Evolutionary conservation across 208 protist genomes (phyloP), one percentile per base, ranked within the genome.

Genomic region (Lotmaria passim): DNA sequence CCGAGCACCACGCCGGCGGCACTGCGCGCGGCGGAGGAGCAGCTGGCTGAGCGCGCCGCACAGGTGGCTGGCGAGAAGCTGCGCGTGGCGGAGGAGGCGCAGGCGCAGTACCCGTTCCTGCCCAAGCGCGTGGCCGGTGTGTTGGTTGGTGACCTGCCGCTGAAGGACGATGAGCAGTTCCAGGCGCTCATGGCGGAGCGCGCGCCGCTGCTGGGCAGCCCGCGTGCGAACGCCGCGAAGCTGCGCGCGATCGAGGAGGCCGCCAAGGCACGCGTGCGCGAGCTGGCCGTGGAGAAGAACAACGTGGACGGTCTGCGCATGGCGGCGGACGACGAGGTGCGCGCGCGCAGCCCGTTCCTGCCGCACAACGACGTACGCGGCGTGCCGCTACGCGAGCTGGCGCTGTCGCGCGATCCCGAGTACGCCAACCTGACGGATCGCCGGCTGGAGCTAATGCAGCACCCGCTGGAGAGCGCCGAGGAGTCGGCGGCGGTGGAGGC

Each of bases 81-180:
- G 43, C 43, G 43, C 43, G 43, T 11, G n/a, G 53, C 67, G 0
- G 69, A 82, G 43, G 72, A 81, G 53, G 72, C 53, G 63, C 59
- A 80, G 64, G 58, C 50, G 70, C 50, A 77, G 62, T 83, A 83
- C 66, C 83, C 83, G 34, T 89, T 85, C 72, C 78, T 89, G 43
- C 36, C 59, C n/a, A 47, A 55, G 52, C 75, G 79, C 48, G 67
- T 89, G 43, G 69, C 55, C 15, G 83, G 71, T 50, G 80, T 39
- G 36, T 39, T 39, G 6, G 36, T 89, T 43, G 56, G 65, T 60
- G 76, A 85, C 24, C 63, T 86, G 61, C 68, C 53, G 36, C 36
- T 39, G 36, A 12, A 39, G 36, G 12, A 12, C 36, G 36, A 39
- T 12, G 36, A 39, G 36, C 6, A 6, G 36, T 39, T 39, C 36